Evolutionary conservation across 2,329 filamentous ascomycete genomes (phyloP), one percentile per base, ranked within the genome.

Genomic region (Alternaria ventricosa): DNA sequence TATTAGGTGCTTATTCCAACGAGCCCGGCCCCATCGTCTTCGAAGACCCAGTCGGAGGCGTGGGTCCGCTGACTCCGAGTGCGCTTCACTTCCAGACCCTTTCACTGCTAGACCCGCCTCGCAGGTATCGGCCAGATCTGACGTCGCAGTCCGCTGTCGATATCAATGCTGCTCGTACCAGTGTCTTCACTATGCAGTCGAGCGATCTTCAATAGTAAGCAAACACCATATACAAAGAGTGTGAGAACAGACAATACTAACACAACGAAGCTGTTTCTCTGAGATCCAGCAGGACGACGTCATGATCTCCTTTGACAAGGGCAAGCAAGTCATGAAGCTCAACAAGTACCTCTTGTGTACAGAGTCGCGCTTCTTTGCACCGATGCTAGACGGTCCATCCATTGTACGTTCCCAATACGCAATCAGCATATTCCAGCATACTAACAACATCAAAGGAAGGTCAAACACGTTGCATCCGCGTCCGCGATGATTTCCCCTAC

Each of bases 401-500:
- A 10, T 56, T 3, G 67, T 71, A 60, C 30, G 66, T 33, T 5
- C 6, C 1, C 8, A 4, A 3, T n/a, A 13, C 12, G 3, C 23
- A 54, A 44, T 28, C 15, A 28, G 13, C 20, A 44, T 5, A 1
- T 41, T 20, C 9, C 5, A n/a, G 18, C 25, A 2, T 43, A 2
- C 27, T 36, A 30, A 56, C 15, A 8, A 57, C 33, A 7, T 0
- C 18, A 20, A 20, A 59, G 64, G 44, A 54, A 10, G 43, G 45
- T 11, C 30, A 70, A 13, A 66, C 58, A 4, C 58, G 41, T 46
- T 63, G 61, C 30, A 50, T 75, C 27, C 68, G 68, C 27, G 64
- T 75, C 33, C 67, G 70, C 28, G 61, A 63, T 23, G 71, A 74
- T 57, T 71, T 71, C 36, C 71, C 71, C 6, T 65, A 63, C 46